These are phyloP conservation scores for Vanrija humicola DNA, from an alignment of 1,284 basidiomycete species.

Conservation along the genomic window DNA sequence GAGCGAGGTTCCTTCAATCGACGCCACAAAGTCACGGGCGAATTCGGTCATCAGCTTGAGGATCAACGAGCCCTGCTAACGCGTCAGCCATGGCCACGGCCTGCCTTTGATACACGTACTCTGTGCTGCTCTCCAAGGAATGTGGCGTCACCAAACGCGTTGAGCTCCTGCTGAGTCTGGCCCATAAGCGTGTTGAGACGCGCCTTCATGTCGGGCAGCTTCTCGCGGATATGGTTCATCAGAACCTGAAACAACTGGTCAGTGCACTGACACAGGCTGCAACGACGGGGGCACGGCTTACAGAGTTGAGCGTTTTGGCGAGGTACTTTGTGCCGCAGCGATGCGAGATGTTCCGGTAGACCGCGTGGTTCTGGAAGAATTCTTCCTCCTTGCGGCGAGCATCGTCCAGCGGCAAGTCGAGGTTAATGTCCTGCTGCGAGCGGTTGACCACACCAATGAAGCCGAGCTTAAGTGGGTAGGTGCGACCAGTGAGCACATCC, in stretches of 20 bases:
- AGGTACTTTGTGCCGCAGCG: slow-evolving; percentile 95
- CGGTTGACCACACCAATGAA: slow-evolving; percentile 98
- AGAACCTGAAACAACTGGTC: slow-evolving; percentile 60
- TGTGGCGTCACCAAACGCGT: slow-evolving; percentile 90
- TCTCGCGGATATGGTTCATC: slow-evolving; percentile 97
- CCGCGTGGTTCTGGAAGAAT: slow-evolving; percentile 85
- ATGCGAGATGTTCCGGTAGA: slow-evolving; percentile 93
- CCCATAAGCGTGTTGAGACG: slow-evolving; percentile 97
- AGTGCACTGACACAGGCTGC: not conserved
- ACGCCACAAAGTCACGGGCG: slow-evolving; percentile 93
- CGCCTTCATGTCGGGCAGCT: slow-evolving; percentile 99
- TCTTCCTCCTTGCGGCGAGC: slow-evolving; percentile 82
- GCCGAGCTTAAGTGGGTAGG: slow-evolving; percentile 95
- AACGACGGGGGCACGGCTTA: slow-evolving; percentile 42
- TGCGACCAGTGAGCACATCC: slow-evolving; percentile 90
- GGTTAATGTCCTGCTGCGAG: slow-evolving; percentile 95
- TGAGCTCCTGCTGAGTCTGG: slow-evolving; percentile 96
- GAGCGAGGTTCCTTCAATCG: slow-evolving; percentile 96
- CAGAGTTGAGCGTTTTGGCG: slow-evolving; percentile 90
- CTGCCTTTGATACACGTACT: slow-evolving; percentile 38
- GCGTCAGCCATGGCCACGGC: slow-evolving; percentile 1
- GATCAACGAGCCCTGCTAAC: slow-evolving; percentile 74
- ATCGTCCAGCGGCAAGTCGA: slow-evolving; percentile 77
- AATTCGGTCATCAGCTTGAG: slow-evolving; percentile 99
- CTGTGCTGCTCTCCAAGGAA: slow-evolving; percentile 90